These are phyloP conservation scores for Lactifluus echinatus DNA, from an alignment of 768 basidiomycete species.

Conservation along the genomic window DNA sequence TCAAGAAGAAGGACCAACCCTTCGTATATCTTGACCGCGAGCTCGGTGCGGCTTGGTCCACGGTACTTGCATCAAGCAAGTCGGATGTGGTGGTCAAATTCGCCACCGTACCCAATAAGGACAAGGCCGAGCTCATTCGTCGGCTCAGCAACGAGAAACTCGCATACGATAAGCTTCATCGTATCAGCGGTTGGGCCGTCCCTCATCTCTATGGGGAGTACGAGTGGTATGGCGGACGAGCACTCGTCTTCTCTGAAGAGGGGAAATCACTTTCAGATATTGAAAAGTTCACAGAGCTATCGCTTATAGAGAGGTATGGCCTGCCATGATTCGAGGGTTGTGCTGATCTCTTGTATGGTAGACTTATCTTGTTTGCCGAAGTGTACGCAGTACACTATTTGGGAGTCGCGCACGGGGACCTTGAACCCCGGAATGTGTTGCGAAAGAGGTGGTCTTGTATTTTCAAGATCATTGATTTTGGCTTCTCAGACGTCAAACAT, in stretches of 20 bases:
- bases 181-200: not conserved
- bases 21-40: not conserved
- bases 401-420: not conserved
- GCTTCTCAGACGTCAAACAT: not conserved
- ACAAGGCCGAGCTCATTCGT: not conserved
- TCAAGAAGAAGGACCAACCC: not conserved
- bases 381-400: not conserved
- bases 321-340: not conserved
- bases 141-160: not conserved
- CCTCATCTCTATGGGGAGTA: not conserved
- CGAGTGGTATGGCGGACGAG: not conserved
- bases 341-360: not conserved
- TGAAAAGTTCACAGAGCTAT: not conserved
- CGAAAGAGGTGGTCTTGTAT: not conserved
- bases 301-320: not conserved
- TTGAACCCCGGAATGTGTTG: not conserved
- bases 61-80: not conserved
- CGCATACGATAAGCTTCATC: not conserved
- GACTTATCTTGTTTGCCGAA: not conserved
- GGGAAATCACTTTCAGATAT: not conserved
- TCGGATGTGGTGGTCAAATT: not conserved
- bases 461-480: not conserved
- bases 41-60: not conserved
- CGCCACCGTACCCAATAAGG: not conserved
- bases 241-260: not conserved